phyloP scores from a whole-genome alignment of 192 early-diverging fungal genomes.

The Linnemannia exigua region DNA sequence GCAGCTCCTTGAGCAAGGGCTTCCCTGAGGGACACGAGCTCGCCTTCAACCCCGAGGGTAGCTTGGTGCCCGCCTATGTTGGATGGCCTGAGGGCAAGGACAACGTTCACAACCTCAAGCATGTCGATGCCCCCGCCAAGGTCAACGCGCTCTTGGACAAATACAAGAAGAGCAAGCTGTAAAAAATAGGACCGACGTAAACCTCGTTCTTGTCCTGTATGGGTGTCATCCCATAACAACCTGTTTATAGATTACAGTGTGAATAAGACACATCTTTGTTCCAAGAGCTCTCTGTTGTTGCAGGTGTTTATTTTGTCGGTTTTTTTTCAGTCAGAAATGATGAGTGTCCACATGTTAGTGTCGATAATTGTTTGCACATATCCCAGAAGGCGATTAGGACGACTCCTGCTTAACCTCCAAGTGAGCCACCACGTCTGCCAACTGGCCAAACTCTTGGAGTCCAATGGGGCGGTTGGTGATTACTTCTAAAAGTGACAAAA shows the following conservation, averaged over 20 bases:
- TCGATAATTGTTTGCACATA: neutral
- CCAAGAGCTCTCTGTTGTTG: neutral
- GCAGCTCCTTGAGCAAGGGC: conserved; percentile 54
- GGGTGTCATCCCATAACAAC: neutral
- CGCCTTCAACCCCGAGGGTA: conserved; percentile 51
- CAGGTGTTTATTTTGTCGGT: neutral
- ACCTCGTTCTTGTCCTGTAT: neutral
- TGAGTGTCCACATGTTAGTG: neutral
- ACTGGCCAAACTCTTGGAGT: conserved; percentile 45
- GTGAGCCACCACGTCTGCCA: conserved; percentile 51
- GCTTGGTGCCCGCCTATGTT: conserved; percentile 51
- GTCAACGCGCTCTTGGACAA: conserved; percentile 46
- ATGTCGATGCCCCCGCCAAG: conserved; percentile 50
- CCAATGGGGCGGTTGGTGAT: conserved; percentile 32
- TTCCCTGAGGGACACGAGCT: conserved; percentile 54
- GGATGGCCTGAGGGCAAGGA: conserved; percentile 58
- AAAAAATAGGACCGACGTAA: neutral
- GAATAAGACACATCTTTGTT: neutral
- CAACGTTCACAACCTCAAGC: conserved; percentile 50
- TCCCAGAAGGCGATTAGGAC: neutral
- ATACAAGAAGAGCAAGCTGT: conserved; percentile 56
- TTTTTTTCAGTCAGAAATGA: neutral
- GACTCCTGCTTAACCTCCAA: conserved; percentile 52
- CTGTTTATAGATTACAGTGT: neutral
- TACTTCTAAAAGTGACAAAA: conserved; percentile 10